phyloP scores from a whole-genome alignment of 2,329 filamentous ascomycete species.

The Cercospora brassicicola region DNA sequence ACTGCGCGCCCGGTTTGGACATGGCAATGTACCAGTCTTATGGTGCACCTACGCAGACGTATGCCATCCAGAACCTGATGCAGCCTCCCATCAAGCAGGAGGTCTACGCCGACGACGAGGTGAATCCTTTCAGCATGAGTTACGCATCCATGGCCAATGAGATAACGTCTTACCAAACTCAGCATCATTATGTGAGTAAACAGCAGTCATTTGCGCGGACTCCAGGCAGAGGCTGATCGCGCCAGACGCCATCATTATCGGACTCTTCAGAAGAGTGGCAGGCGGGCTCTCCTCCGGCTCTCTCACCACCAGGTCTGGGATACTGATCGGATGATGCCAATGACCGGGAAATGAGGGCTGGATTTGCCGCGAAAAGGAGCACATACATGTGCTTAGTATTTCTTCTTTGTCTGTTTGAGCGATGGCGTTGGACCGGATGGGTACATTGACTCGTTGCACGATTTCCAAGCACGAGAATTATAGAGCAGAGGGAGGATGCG shows the following conservation, averaged over 20 bases:
- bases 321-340: background rate
- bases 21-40: constrained; percentile 57
- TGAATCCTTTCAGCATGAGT: constrained; percentile 65
- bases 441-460: background rate
- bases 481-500: background rate
- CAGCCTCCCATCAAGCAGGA: constrained; percentile 65
- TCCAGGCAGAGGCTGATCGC: constrained; percentile 34
- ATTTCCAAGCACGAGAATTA: background rate
- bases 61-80: constrained; percentile 44
- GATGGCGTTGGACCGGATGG: constrained; percentile 13
- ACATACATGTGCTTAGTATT: background rate
- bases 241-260: constrained; percentile 73
- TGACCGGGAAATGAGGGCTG: background rate
- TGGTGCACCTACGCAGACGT: constrained; percentile 44
- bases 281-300: constrained; percentile 45
- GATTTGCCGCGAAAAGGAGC: background rate
- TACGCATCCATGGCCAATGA: constrained; percentile 61
- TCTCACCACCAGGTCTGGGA: background rate
- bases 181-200: constrained; percentile 67
- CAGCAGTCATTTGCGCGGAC: constrained; percentile 26
- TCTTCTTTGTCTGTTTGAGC: constrained; percentile 3
- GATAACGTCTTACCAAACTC: constrained; percentile 60
- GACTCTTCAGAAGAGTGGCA: constrained; percentile 67
- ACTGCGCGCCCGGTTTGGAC: constrained; percentile 42
- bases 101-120: constrained; percentile 59